A percentile compares a stretch with the other conserved stretches of the same genome.
phyloP scores from a whole-genome alignment of 257 asterid genomes.

The Voacanga thouarsii region DNA sequence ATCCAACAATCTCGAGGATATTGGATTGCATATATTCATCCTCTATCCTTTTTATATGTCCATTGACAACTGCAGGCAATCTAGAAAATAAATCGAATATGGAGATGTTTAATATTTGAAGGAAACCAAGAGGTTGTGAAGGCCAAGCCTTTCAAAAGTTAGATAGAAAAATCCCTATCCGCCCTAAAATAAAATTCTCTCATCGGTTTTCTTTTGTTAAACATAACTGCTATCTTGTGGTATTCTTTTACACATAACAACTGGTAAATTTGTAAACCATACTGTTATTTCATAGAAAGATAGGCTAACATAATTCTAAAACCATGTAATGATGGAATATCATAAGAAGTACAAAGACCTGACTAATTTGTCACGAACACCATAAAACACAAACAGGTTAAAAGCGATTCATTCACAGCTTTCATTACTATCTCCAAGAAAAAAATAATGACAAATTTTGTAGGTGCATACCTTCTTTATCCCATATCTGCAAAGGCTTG shows the following conservation, averaged over 20 bases:
- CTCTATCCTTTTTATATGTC: conserved; percentile 76
- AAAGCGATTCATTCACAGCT: background rate
- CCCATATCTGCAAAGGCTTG: conserved; percentile 99
- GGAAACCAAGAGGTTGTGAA: background rate
- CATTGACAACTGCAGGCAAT: conserved; percentile 63
- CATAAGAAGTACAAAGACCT: background rate
- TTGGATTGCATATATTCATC: conserved; percentile 97
- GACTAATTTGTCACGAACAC: background rate
- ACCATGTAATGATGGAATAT: background rate
- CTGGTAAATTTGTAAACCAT: background rate
- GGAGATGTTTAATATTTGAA: background rate
- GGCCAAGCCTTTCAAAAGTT: background rate
- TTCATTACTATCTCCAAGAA: background rate
- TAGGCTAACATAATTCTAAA: background rate
- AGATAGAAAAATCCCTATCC: background rate
- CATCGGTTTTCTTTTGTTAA: background rate
- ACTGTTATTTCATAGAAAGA: background rate
- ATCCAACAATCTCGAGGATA: conserved; percentile 75
- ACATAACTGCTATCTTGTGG: background rate
- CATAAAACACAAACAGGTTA: background rate
- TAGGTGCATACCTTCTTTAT: conserved; percentile 64
- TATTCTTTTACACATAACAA: background rate
- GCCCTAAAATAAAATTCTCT: background rate
- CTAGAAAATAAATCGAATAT: background rate
- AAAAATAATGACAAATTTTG: background rate